phyloP scores from a whole-genome alignment of 257 asterid genomes.

The Gentiana macrophylla region DNA sequence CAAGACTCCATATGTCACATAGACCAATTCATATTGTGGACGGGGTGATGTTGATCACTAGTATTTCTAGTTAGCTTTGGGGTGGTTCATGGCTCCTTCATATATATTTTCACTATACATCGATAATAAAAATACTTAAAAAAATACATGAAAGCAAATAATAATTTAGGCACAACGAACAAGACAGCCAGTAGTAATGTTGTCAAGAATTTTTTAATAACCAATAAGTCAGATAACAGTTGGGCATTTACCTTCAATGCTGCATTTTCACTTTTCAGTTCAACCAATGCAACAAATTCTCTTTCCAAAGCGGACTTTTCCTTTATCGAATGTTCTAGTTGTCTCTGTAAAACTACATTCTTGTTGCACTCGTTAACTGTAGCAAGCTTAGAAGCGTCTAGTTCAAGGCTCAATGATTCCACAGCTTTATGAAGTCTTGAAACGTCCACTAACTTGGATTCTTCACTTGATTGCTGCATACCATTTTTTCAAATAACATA shows the following conservation, averaged over 20 bases:
- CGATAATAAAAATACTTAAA: no score
- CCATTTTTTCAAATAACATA: background rate
- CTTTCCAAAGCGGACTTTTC: slow-evolving; percentile 70
- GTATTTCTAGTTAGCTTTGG: no score
- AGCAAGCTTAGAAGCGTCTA: slow-evolving; percentile 87
- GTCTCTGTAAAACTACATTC: slow-evolving; percentile 62
- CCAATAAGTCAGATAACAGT: slow-evolving; percentile 5
- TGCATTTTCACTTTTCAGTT: slow-evolving; percentile 69
- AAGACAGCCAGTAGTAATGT: no score
- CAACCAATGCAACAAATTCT: slow-evolving; percentile 45
- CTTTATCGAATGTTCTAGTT: slow-evolving; percentile 56
- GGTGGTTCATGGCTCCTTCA: no score
- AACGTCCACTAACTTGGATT: slow-evolving; percentile 65
- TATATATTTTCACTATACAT: no score
- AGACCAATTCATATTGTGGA: no score
- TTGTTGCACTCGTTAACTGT: slow-evolving; percentile 83
- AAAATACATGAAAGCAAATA: background rate
- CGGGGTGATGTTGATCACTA: no score
- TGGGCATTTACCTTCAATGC: slow-evolving; percentile 49
- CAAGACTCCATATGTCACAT: no score
- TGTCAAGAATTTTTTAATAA: background rate
- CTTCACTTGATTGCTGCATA: slow-evolving; percentile 75
- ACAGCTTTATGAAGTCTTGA: slow-evolving; percentile 83
- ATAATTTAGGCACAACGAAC: background rate
- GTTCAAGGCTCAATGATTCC: slow-evolving; percentile 69